Evolutionary conservation across 2,329 filamentous ascomycete species (phyloP).

Genomic region (Fusarium sp.): DNA sequence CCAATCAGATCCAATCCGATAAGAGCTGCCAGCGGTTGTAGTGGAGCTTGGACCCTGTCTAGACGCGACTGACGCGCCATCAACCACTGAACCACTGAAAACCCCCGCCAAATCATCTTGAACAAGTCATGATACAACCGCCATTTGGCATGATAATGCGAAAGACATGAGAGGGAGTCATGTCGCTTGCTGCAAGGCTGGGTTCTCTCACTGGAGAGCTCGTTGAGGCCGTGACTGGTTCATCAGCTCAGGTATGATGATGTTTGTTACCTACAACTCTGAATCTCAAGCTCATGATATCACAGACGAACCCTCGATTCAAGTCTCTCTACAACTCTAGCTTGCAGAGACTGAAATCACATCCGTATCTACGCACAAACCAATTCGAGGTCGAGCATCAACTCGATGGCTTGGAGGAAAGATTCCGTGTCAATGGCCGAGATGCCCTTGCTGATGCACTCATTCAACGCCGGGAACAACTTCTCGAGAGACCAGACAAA

Average conservation of each 20-base stretch:
- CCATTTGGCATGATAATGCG: constrained; percentile 24
- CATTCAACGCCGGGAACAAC: constrained; percentile 65
- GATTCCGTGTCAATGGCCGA: constrained; percentile 82
- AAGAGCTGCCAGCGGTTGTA: constrained; percentile 2
- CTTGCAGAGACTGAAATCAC: constrained; percentile 64
- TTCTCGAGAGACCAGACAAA: constrained; percentile 66
- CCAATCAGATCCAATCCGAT: constrained; percentile 34
- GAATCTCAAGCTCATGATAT: constrained; percentile 19
- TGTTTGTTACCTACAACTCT: constrained; percentile 1
- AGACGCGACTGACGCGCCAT: constrained; percentile 44
- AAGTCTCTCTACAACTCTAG: constrained; percentile 61
- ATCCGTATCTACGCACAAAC: constrained; percentile 74
- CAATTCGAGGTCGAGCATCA: constrained; percentile 77
- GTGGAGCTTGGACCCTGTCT: constrained; percentile 31
- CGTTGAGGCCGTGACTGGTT: constrained; percentile 71
- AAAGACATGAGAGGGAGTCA: constrained; percentile 52
- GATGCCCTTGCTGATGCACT: constrained; percentile 84
- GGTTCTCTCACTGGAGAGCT: constrained; percentile 77
- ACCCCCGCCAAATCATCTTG: constrained; percentile 28
- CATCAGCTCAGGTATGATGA: constrained; percentile 61
- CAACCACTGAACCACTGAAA: constrained; percentile 18
- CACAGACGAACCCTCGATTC: constrained; percentile 53
- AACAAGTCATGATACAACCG: constrained; percentile 33
- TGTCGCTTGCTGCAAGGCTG: constrained; percentile 78
- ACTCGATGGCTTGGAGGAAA: constrained; percentile 82